Base-by-base conservation (phyloP, 768 basidiomycete genomes). In the Candolleomyces eurysporus region DNA sequence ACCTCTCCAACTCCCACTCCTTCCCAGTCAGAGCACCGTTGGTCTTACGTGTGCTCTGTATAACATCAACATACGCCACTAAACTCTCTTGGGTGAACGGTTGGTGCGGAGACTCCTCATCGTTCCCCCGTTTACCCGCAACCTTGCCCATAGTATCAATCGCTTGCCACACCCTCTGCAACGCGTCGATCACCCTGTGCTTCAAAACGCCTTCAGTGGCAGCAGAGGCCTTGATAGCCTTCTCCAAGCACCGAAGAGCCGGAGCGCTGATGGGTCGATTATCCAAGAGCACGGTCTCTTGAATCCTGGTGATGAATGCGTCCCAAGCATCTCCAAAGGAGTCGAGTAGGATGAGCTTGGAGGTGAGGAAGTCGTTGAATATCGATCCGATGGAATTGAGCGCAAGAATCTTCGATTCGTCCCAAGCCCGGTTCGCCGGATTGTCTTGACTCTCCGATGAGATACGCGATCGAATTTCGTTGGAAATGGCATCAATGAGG, bases 21-120 rank as follows among this genome's bases (percentile, higher is more conserved):
- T 67, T 73, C 14, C 79, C 78, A 48, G 84, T 81, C 14, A 83
- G 63, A 4, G 71, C 65, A 53, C 79, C 75, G 60, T 82, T 83
- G 22, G 83, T 77, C 59, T 72, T 75, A 67, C 91, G 76, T 52
- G 85, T 81, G 62, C 83, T 81, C 61, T 83, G 81, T 42, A 93
- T 79, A 42, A 90, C 85, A 60, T 90, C 87, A 30, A 95, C 83
- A 63, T 90, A 88, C 0, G 90, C 89, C 21, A 93, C 84, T 42
- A 98, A 78, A 66, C 90, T 92, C 66, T 96, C 94, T 68, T 98
- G 96, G 0, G 89, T 91, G 69, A 90, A 89, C 0, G 88, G 79
- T 57, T 73, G 68, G 45, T 75, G 69, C 14, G 64, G 71, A 14
- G 63, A 66, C 26, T 51, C 63, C 40, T 73, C 64, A 8, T 62